phyloP scores from a whole-genome alignment of 208 protist species.

The Leishmania gerbilli region DNA sequence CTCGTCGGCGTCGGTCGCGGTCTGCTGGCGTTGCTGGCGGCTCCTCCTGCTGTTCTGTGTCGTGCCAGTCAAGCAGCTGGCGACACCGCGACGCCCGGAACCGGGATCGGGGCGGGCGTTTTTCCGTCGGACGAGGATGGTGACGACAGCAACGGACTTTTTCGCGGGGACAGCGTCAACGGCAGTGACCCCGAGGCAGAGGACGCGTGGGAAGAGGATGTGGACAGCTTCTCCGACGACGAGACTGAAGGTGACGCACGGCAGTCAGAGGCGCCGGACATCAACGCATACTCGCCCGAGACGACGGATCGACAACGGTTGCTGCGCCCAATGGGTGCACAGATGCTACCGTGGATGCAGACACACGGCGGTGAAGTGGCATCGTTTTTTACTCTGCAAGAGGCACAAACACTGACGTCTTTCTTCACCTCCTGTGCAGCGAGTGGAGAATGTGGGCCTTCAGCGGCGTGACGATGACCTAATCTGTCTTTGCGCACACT shows the following conservation, averaged over 20 bases:
- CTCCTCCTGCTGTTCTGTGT: conserved; percentile 1
- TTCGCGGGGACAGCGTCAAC: conserved; percentile 14
- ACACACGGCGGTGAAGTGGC: conserved; percentile 17
- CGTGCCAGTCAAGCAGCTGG: conserved; percentile 8
- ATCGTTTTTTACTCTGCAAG: conserved; percentile 27
- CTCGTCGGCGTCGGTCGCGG: conserved; percentile 28
- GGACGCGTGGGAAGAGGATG: conserved; percentile 22
- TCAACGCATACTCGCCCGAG: background rate
- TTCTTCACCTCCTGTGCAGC: conserved; percentile 18
- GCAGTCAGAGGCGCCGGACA: background rate
- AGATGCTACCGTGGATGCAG: conserved; percentile 31
- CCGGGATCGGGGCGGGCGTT: background rate
- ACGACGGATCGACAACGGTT: conserved; percentile 8
- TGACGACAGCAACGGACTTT: conserved; percentile 17
- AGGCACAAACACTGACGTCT: conserved; percentile 13
- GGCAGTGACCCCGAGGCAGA: conserved; percentile 18
- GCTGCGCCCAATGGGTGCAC: conserved; percentile 9
- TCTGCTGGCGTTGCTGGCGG: conserved; percentile 18
- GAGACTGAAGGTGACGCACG: background rate
- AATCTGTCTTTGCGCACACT: background rate
- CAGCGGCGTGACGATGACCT: background rate
- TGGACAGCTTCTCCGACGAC: background rate
- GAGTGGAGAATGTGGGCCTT: background rate
- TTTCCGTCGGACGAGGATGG: conserved; percentile 6
- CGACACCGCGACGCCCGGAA: conserved; percentile 3